A percentile compares a stretch with the other conserved stretches of the same genome.
Evolutionary conservation across 306 rosid genomes (phyloP).

Genomic region (Sindora glabra): DNA sequence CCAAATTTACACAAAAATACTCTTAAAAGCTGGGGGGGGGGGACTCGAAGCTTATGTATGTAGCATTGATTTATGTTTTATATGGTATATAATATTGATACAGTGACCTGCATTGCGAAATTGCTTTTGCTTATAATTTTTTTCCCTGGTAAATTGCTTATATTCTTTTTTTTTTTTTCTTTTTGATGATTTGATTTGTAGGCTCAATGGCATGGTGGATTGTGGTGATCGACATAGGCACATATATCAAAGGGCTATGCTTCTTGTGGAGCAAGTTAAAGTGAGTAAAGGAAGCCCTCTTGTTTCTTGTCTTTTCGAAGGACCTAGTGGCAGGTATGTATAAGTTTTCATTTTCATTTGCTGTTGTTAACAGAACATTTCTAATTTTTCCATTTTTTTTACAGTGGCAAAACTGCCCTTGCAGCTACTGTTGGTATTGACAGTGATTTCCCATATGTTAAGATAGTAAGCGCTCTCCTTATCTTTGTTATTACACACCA

Average conservation of each 20-base stretch:
- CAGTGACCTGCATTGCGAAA: background rate
- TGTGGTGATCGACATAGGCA: conserved; percentile 84
- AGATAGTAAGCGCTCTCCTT: conserved; percentile 64
- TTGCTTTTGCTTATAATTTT: no score
- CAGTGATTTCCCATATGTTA: conserved; percentile 95
- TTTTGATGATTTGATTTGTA: conserved; percentile 21
- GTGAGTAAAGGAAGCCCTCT: conserved; percentile 93
- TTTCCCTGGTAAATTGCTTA: no score
- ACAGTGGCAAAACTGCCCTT: conserved; percentile 91
- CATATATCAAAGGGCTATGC: conserved; percentile 72
- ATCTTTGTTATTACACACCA: conserved; percentile 7
- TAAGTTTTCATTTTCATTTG: conserved; percentile 4
- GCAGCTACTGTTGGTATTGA: conserved; percentile 95
- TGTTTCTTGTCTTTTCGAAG: conserved; percentile 91
- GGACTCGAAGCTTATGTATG: background rate
- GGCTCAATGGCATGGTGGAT: conserved; percentile 84
- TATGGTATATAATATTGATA: background rate
- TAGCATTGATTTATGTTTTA: background rate
- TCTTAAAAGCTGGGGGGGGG: background rate
- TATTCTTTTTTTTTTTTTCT: no score
- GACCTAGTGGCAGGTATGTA: conserved; percentile 84
- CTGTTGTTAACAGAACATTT: conserved; percentile 10
- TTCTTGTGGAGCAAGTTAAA: conserved; percentile 91
- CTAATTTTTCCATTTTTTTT: conserved; percentile 30
- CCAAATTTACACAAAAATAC: background rate